phyloP scores from a whole-genome alignment of 2,329 filamentous ascomycete genomes.

The Pseudogymnoascus pannorum region DNA sequence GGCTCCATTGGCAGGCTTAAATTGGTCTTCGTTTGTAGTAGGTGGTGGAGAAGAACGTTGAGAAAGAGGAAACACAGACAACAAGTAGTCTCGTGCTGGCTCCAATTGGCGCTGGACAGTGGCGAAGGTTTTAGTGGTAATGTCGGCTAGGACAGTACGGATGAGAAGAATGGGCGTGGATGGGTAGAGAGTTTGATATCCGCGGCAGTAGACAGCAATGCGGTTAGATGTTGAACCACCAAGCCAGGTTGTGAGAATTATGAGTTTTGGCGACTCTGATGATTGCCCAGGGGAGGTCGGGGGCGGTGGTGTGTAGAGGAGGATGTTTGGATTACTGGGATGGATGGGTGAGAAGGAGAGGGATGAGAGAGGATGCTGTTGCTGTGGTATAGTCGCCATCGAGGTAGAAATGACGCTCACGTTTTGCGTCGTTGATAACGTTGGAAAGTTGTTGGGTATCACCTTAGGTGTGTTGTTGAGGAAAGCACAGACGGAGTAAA shows the following conservation, averaged over 20 bases:
- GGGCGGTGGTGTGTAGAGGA: constrained; percentile 4
- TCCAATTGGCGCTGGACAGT: constrained; percentile 7
- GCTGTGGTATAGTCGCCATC: background rate
- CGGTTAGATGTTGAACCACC: background rate
- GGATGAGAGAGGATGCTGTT: constrained; percentile 14
- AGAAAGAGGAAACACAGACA: background rate
- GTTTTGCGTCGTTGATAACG: background rate
- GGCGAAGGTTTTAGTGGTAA: background rate
- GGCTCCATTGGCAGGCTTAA: background rate
- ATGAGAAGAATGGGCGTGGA: background rate
- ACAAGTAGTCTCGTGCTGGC: constrained; percentile 13
- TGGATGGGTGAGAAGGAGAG: constrained; percentile 18
- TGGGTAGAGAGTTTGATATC: background rate
- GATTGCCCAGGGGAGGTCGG: background rate
- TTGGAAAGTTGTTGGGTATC: background rate
- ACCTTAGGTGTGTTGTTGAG: no score
- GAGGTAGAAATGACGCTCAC: background rate
- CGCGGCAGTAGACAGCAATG: background rate
- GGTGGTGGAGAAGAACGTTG: constrained; percentile 11
- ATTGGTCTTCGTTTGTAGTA: constrained; percentile 1
- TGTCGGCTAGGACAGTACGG: background rate
- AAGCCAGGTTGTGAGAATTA: constrained; percentile 10
- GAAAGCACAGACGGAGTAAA: no score
- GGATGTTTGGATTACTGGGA: constrained; percentile 15
- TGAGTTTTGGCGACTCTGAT: background rate